phyloP scores from a whole-genome alignment of 345 rosid genomes.

The Hibiscus tridactylites region DNA sequence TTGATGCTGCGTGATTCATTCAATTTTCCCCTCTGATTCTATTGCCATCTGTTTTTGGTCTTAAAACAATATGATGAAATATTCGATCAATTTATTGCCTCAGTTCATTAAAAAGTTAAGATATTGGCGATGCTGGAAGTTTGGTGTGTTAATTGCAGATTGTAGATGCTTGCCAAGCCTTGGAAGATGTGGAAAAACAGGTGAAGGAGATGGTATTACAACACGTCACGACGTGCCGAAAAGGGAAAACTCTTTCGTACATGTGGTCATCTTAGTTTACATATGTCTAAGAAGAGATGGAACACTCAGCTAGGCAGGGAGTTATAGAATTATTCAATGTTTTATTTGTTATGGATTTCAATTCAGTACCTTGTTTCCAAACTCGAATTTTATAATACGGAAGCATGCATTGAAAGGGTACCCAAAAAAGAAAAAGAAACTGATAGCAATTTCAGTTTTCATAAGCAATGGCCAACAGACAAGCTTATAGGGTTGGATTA shows the following conservation, averaged over 20 bases:
- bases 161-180: constrained; percentile 45
- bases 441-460: neutral
- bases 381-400: neutral
- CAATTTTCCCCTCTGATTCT: neutral
- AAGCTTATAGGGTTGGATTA: neutral
- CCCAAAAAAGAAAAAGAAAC: too few relatives aligned
- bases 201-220: constrained; percentile 37
- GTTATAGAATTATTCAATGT: too few relatives aligned
- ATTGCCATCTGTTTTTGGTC: neutral
- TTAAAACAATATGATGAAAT: neutral
- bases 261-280: constrained; percentile 36
- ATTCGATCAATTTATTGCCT: neutral
- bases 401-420: too few relatives aligned
- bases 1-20: neutral
- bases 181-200: constrained; percentile 60
- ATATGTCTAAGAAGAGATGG: neutral
- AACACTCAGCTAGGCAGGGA: neutral
- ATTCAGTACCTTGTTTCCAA: neutral
- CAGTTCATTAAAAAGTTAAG: neutral
- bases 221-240: constrained; percentile 35
- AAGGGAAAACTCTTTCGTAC: constrained; percentile 45
- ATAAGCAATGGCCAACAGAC: neutral
- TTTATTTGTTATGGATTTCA: neutral
- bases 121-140: neutral
- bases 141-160: constrained; percentile 27